These are phyloP conservation scores for Colletotrichum sp. DNA, from an alignment of 2,329 filamentous ascomycete species.

Conservation along the genomic window DNA sequence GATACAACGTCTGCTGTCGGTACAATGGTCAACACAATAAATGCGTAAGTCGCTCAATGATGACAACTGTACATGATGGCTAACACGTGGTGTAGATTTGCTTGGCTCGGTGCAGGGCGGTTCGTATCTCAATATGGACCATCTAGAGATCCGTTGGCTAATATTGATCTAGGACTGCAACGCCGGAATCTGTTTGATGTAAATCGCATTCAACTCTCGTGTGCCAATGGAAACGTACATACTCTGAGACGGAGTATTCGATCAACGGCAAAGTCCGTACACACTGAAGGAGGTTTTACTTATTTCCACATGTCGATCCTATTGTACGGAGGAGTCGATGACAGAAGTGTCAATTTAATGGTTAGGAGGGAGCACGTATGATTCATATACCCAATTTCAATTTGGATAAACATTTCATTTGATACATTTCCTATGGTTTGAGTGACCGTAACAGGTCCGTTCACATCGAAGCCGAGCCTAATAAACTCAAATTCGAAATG, in stretches of 20 bases:
- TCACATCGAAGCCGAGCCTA: no score
- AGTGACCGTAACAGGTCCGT: fast-evolving
- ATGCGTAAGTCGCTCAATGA: background rate
- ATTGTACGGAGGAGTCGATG: background rate
- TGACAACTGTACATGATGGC: background rate
- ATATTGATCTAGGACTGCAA: background rate
- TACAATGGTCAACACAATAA: background rate
- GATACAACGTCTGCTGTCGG: background rate
- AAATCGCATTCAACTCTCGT: background rate
- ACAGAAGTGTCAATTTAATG: background rate
- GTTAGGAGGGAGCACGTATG: background rate
- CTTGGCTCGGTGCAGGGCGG: background rate
- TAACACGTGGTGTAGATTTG: background rate
- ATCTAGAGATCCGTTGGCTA: background rate
- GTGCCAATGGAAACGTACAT: background rate
- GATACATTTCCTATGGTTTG: background rate
- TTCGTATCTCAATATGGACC: background rate
- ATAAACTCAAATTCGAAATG: no score
- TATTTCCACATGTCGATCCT: background rate
- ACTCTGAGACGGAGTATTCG: background rate
- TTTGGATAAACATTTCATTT: background rate
- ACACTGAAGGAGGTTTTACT: background rate
- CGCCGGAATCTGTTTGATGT: background rate
- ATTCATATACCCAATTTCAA: background rate
- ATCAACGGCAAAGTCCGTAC: background rate